Evolutionary conservation across 2,329 filamentous ascomycete species (phyloP).

Genomic region (Hawksworthiomyces lignivorus): DNA sequence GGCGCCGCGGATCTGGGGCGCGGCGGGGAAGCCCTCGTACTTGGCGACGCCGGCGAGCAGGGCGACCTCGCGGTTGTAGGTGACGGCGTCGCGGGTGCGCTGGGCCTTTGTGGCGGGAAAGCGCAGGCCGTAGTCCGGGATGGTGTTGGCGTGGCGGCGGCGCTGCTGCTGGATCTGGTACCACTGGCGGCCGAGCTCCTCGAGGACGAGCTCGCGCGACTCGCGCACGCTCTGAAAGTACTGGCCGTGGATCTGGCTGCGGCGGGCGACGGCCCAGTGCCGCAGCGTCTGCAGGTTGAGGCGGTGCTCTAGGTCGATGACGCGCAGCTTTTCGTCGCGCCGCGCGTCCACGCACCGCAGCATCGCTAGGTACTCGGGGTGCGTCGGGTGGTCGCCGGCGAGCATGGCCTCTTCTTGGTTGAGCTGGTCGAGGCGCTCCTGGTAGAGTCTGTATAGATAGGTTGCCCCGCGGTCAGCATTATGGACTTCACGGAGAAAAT

Average conservation of each 20-base stretch:
- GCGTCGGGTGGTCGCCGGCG: slow-evolving; percentile 55
- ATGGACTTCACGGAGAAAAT: no score
- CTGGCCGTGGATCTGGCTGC: slow-evolving; percentile 80
- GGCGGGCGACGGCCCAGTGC: slow-evolving; percentile 68
- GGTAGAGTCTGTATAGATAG: slow-evolving; percentile 73
- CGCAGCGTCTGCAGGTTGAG: slow-evolving; percentile 68
- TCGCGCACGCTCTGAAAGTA: slow-evolving; percentile 84
- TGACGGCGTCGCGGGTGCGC: slow-evolving; percentile 75
- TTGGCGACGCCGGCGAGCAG: slow-evolving; percentile 86
- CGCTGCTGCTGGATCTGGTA: slow-evolving; percentile 89
- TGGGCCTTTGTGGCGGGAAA: slow-evolving; percentile 71
- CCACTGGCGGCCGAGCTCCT: slow-evolving; percentile 78
- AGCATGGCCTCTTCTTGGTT: slow-evolving; percentile 62
- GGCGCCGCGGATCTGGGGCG: slow-evolving; percentile 72
- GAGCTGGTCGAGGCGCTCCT: slow-evolving; percentile 76
- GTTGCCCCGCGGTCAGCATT: no score
- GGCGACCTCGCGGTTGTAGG: slow-evolving; percentile 93
- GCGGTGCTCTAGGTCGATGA: slow-evolving; percentile 65
- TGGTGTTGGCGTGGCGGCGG: slow-evolving; percentile 57
- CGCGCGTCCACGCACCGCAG: slow-evolving; percentile 78
- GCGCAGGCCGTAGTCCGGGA: slow-evolving; percentile 73
- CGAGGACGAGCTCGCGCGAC: slow-evolving; percentile 70
- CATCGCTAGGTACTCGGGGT: slow-evolving; percentile 87
- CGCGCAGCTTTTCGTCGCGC: slow-evolving; percentile 68
- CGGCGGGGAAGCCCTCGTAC: slow-evolving; percentile 91